These are phyloP conservation scores for Platanthera zijinensis DNA, from an alignment of 106 monocot genomes.

Conservation along the genomic window DNA sequence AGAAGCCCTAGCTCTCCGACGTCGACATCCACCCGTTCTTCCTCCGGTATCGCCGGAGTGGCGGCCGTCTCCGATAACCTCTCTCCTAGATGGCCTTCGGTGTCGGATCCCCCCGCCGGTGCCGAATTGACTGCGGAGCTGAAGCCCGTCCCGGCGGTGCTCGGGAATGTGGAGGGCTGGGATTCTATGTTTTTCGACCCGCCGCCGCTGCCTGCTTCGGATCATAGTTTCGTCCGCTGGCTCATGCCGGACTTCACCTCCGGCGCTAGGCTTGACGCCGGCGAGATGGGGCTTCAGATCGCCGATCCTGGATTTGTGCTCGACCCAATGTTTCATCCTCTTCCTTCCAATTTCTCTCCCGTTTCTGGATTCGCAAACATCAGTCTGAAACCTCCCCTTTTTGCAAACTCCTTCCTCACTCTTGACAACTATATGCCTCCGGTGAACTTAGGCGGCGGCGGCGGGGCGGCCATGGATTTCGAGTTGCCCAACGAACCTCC, in stretches of 20 bases:
- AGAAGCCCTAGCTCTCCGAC: constrained; percentile 47
- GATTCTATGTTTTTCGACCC: constrained; percentile 22
- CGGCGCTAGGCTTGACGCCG: constrained; percentile 2
- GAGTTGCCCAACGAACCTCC: background rate
- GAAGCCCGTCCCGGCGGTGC: constrained; percentile 18
- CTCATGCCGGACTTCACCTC: constrained; percentile 19
- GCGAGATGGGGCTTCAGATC: constrained; percentile 7
- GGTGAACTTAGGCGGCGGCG: background rate
- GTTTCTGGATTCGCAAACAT: background rate
- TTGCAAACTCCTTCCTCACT: background rate
- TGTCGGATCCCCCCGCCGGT: constrained; percentile 10
- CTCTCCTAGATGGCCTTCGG: constrained; percentile 13
- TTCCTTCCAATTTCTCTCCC: background rate
- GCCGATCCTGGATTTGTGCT: constrained; percentile 16
- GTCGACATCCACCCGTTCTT: constrained; percentile 38
- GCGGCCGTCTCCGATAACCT: constrained; percentile 11
- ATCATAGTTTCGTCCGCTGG: constrained; percentile 27
- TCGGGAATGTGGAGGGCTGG: constrained; percentile 24
- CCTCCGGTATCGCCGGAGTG: constrained; percentile 11
- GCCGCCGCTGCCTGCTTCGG: constrained; percentile 1
- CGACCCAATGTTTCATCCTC: constrained; percentile 8
- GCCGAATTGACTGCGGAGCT: constrained; percentile 24
- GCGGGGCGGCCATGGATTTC: background rate
- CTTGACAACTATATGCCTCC: background rate
- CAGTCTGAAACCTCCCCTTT: background rate